Conservation (phyloP, 2,329 filamentous ascomycete genomes). For the Elsinoe ampelina region DNA sequence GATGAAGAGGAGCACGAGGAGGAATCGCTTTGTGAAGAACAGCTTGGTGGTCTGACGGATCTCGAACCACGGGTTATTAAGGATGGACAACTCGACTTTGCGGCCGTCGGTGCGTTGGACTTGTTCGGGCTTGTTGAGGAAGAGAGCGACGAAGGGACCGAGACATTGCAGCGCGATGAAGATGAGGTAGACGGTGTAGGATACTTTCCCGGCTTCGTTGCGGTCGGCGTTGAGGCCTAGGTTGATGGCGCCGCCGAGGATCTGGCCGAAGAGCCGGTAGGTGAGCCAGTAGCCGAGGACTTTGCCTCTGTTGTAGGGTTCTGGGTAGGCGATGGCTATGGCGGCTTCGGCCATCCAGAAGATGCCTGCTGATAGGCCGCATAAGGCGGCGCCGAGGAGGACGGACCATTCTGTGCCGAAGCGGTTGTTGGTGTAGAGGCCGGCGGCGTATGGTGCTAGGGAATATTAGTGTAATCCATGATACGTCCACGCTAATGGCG, state of each 20-base stretch:
- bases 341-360: constrained; percentile 71
- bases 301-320: constrained; percentile 56
- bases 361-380: constrained; percentile 60
- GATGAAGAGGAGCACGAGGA: constrained; percentile 58
- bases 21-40: constrained; percentile 53
- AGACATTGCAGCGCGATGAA: constrained; percentile 62
- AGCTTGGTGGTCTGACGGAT: constrained; percentile 49
- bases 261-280: constrained; percentile 54
- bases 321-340: constrained; percentile 62
- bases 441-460: constrained; percentile 54
- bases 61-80: constrained; percentile 48
- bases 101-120: constrained; percentile 59
- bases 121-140: constrained; percentile 51
- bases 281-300: constrained; percentile 61
- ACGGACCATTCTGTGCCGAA: constrained; percentile 61
- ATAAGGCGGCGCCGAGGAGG: constrained; percentile 58
- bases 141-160: constrained; percentile 54
- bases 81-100: constrained; percentile 50
- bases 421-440: constrained; percentile 62
- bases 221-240: constrained; percentile 54
- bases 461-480: too few relatives aligned
- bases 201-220: constrained; percentile 53
- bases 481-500: too few relatives aligned
- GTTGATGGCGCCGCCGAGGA: constrained; percentile 63
- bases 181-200: constrained; percentile 57